A percentile compares a stretch with the other conserved stretches of the same genome.
Conservation (phyloP, 179 eudicot species). For the Camellia oleifera region DNA sequence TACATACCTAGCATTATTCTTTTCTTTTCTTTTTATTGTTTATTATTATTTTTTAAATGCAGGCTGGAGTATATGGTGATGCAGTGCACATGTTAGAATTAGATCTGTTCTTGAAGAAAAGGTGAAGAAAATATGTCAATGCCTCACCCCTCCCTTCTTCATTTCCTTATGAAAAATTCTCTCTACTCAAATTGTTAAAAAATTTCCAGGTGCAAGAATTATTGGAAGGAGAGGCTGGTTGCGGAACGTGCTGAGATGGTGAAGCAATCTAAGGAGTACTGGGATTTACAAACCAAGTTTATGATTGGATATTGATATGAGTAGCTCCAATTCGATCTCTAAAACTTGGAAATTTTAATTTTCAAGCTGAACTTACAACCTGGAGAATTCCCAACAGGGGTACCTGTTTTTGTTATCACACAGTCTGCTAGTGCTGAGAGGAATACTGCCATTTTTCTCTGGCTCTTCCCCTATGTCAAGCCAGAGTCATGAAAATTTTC, state of each 20-base stretch:
- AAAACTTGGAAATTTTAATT: too few relatives aligned
- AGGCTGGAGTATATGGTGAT: constrained; percentile 30
- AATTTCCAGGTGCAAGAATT: constrained; percentile 21
- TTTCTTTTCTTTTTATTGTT: not conserved
- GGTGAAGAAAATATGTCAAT: constrained; percentile 17
- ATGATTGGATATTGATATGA: constrained; percentile 26
- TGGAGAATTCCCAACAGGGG: too few relatives aligned
- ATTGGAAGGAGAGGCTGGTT: constrained; percentile 31
- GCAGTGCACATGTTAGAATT: constrained; percentile 30
- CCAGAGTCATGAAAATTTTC: too few relatives aligned
- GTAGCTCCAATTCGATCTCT: not conserved
- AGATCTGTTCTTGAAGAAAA: constrained; percentile 33
- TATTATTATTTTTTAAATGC: not conserved
- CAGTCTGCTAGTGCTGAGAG: too few relatives aligned
- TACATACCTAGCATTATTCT: not conserved
- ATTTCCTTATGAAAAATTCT: not conserved
- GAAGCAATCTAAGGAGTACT: constrained; percentile 33
- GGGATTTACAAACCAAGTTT: constrained; percentile 27
- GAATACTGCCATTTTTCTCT: too few relatives aligned
- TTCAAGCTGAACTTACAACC: not conserved
- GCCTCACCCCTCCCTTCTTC: not conserved
- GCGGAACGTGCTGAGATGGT: constrained; percentile 26
- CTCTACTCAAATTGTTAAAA: not conserved
- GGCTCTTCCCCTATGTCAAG: too few relatives aligned
- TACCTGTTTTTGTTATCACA: too few relatives aligned